These are phyloP conservation scores for Talaromyces sp. DNA, from an alignment of 2,329 filamentous ascomycete genomes.

Conservation along the genomic window DNA sequence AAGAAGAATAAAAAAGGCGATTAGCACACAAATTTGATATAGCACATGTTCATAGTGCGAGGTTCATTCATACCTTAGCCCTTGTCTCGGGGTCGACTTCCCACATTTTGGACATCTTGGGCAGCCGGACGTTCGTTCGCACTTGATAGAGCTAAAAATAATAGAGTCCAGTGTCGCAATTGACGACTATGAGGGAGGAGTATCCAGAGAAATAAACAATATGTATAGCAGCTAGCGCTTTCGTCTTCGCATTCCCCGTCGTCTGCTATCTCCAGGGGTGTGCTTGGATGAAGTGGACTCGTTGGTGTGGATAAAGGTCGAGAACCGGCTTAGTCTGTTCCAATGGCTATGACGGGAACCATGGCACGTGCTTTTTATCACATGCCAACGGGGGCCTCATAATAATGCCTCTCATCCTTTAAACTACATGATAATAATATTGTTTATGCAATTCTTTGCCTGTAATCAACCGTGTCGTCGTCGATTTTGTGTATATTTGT, in stretches of 20 bases:
- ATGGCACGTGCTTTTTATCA: neutral
- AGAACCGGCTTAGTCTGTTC: neutral
- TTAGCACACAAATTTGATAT: neutral
- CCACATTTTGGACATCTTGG: slow-evolving; percentile 73
- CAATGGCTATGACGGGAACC: neutral
- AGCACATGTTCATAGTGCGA: neutral
- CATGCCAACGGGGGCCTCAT: neutral
- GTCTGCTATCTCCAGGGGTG: neutral
- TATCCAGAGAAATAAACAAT: neutral
- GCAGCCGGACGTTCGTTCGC: neutral
- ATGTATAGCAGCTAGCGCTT: neutral
- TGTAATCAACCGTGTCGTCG: neutral
- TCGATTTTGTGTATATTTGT: neutral
- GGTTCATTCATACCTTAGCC: slow-evolving; percentile 64
- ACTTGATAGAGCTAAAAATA: neutral
- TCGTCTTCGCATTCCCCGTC: neutral
- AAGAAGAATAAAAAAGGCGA: slow-evolving; percentile 1
- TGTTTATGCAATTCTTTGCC: neutral
- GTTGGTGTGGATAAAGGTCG: neutral
- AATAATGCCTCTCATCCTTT: neutral
- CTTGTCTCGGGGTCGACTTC: slow-evolving; percentile 97
- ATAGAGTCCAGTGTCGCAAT: neutral
- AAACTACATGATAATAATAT: neutral
- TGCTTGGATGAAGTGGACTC: neutral
- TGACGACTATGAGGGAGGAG: neutral